These are phyloP conservation scores for Puccinellia tenuiflora DNA, from an alignment of 176 grass and related monocot genomes.

Conservation along the genomic window DNA sequence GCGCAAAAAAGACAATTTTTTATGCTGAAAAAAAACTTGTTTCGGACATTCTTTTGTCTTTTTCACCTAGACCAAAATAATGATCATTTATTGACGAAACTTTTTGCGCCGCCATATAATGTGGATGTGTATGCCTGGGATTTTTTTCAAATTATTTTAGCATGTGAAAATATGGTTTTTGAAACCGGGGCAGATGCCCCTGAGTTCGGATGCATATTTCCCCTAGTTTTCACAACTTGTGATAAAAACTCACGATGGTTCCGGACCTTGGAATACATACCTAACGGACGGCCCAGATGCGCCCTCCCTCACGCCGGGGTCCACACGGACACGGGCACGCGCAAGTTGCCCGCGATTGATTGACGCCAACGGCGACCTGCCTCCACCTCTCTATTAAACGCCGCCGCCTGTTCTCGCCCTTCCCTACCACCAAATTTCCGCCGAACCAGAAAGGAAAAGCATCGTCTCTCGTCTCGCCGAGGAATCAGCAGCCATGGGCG, in stretches of 20 bases:
- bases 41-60: too few relatives aligned
- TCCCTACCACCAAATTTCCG: constrained; percentile 4
- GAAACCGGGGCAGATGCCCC: too few relatives aligned
- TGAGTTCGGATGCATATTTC: too few relatives aligned
- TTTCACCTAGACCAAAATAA: too few relatives aligned
- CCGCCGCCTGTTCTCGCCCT: background rate
- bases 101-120: too few relatives aligned
- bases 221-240: background rate
- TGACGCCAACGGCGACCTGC: background rate
- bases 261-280: background rate
- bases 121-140: too few relatives aligned
- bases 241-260: background rate
- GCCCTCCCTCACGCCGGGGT: background rate
- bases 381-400: constrained; percentile 12
- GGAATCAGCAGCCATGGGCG: constrained; percentile 52
- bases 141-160: too few relatives aligned
- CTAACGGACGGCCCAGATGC: background rate
- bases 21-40: too few relatives aligned
- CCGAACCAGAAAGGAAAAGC: background rate
- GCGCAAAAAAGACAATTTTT: too few relatives aligned
- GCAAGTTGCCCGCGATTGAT: constrained; percentile 8
- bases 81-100: too few relatives aligned
- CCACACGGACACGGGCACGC: background rate
- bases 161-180: too few relatives aligned
- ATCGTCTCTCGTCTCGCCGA: background rate